Conservation (phyloP, 1,284 basidiomycete species). For the Marasmius sp. region DNA sequence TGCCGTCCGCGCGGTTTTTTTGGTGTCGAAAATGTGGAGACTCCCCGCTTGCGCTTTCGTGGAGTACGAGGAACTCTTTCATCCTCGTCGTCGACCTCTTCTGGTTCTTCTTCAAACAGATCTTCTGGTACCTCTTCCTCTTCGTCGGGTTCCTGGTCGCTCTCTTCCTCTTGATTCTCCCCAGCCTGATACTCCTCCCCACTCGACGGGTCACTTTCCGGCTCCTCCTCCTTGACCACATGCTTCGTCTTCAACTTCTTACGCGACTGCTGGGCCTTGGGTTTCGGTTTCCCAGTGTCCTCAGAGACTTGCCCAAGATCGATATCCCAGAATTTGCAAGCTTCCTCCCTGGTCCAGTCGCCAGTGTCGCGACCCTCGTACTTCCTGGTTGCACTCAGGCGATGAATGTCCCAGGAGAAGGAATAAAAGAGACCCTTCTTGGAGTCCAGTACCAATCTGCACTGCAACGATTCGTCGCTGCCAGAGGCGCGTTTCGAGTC, state of each 20-base stretch:
- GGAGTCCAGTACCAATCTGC: not conserved
- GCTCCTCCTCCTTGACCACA: not conserved
- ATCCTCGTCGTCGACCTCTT: constrained; percentile 18
- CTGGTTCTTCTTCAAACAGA: constrained; percentile 19
- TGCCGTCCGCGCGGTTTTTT: constrained; percentile 27
- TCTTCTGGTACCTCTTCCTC: constrained; percentile 14
- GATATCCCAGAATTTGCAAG: not conserved
- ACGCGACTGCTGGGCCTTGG: not conserved
- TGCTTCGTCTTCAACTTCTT: not conserved
- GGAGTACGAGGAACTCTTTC: constrained; percentile 12
- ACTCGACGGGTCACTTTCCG: not conserved
- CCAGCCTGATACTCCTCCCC: not conserved
- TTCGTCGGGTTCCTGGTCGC: constrained; percentile 1
- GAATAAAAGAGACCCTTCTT: not conserved
- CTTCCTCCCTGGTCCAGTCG: not conserved
- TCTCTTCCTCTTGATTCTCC: constrained; percentile 2
- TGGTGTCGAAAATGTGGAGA: constrained; percentile 20
- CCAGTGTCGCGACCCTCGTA: not conserved
- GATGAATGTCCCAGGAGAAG: not conserved
- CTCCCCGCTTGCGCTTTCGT: constrained; percentile 19
- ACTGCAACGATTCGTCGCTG: not conserved
- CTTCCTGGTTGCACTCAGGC: not conserved
- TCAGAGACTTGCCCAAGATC: not conserved
- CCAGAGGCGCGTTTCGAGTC: constrained; percentile 1
- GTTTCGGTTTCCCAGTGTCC: not conserved